Conservation (phyloP, 2,329 filamentous ascomycete genomes). For the Aspergillus sp. region DNA sequence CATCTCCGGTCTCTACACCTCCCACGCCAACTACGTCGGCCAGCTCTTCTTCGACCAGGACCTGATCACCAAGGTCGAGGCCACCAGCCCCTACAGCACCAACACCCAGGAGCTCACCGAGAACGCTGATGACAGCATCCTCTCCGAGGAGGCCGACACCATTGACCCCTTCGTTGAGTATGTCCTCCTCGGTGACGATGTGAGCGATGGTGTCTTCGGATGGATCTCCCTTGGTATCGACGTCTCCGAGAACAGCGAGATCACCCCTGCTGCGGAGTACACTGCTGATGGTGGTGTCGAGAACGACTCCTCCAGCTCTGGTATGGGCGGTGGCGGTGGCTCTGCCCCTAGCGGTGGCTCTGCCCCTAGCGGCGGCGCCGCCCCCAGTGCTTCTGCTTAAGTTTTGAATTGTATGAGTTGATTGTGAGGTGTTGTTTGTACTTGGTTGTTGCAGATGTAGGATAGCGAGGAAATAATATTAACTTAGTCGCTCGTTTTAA, state of each 20-base stretch:
- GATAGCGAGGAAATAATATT: no score
- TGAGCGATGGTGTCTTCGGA: slow-evolving; percentile 54
- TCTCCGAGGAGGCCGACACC: slow-evolving; percentile 51
- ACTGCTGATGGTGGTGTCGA: slow-evolving; percentile 38
- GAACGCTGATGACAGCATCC: slow-evolving; percentile 56
- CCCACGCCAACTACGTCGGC: slow-evolving; percentile 59
- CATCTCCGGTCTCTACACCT: slow-evolving; percentile 46
- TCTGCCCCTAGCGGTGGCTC: not conserved
- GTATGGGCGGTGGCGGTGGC: slow-evolving; percentile 19
- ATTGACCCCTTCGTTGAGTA: slow-evolving; percentile 63
- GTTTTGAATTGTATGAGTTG: not conserved
- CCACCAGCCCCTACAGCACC: slow-evolving; percentile 47
- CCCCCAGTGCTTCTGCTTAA: not conserved
- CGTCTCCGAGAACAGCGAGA: slow-evolving; percentile 29
- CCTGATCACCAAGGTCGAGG: slow-evolving; percentile 56
- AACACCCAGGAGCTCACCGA: slow-evolving; percentile 52
- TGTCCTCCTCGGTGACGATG: slow-evolving; percentile 55
- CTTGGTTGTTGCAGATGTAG: not conserved
- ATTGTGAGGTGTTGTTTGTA: not conserved
- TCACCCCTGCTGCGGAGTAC: slow-evolving; percentile 34
- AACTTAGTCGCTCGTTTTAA: no score
- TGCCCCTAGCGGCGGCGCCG: not conserved
- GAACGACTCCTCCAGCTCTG: slow-evolving; percentile 23
- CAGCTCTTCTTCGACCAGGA: slow-evolving; percentile 66
- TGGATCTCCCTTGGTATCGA: slow-evolving; percentile 59